Base-by-base conservation (phyloP, 2,329 filamentous ascomycete genomes). In the Aspergillus sp. region DNA sequence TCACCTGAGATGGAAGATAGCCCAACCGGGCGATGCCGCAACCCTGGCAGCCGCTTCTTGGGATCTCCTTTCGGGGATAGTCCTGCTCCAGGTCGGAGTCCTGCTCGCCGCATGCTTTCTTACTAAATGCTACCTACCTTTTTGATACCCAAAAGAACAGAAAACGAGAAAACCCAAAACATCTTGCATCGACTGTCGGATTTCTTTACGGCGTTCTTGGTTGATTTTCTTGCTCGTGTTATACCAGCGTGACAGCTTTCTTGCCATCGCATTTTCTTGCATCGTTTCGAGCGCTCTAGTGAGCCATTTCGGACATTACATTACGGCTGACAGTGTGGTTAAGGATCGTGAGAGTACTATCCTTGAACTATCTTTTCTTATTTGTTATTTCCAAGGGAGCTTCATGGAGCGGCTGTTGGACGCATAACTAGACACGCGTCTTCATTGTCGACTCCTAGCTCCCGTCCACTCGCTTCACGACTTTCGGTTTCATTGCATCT, bases 1-100 rank as follows among this genome's bases (percentile, higher is more conserved):
- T 67, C 77, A 57, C 68, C 76, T 64, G 60, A 65, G 30, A 79
- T 83, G 72, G 79, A 84, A 56, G 81, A 84, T 57, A 84, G 81
- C 56, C 81, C 81, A 12, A 84, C 81, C 23, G 75, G 74, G 38
- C 68, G 69, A 49, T 69, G 66, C 56, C 68, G 71, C 25, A 65
- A 65, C 49, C 56, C 53, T 30, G 63, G 60, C 20, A 59, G 49
- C 41, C 57, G 59, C 20, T 57, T 61, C 33, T 54, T 69, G 37
- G 64, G 62, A 38, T 67, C 65, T 17, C 67, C 68, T 4, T 67
- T 70, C 46, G 60, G 56, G 10, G 62, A 62, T 41, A 64, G 61
- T 43, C 61, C 64, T 25, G 62, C 62, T n/a, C 60, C 64, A 13
- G 55, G 58, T 17, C 68, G 68, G 25, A 55, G 61, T 9, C 54